phyloP scores from a whole-genome alignment of 768 basidiomycete species.

The Cubamyces lactineus region DNA sequence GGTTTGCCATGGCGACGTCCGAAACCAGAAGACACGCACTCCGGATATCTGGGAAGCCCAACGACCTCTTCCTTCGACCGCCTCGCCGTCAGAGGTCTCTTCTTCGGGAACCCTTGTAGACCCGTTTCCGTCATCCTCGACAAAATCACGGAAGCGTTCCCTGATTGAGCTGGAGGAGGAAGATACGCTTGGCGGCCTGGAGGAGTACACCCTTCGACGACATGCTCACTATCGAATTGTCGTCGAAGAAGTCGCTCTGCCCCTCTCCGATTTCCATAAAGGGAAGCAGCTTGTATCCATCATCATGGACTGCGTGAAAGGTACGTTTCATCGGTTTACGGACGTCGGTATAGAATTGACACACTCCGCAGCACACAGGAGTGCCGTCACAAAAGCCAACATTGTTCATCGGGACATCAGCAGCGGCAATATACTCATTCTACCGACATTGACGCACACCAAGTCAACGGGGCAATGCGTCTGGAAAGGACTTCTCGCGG shows the following conservation, averaged over 20 bases:
- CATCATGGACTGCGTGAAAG: not conserved
- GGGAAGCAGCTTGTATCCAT: not conserved
- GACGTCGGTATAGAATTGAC: not conserved
- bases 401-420: constrained; percentile 11
- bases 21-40: not conserved
- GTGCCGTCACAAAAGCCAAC: not conserved
- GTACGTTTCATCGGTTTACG: not conserved
- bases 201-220: constrained; percentile 1
- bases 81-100: not conserved
- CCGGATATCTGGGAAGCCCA: not conserved
- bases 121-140: not conserved
- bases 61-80: not conserved
- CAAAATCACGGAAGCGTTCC: not conserved
- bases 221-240: constrained; percentile 17
- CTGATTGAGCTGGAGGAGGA: not conserved
- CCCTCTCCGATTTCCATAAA: not conserved
- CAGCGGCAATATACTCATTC: constrained; percentile 10
- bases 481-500: constrained; percentile 2
- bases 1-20: not conserved
- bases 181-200: not conserved
- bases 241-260: constrained; percentile 10
- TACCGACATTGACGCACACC: not conserved
- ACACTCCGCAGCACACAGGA: not conserved
- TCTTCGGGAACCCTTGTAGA: not conserved
- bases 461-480: not conserved